Evolutionary conservation across 2,329 filamentous ascomycete species (phyloP), one percentile per base, ranked within the genome.

Genomic region (Exophiala oligosperma): DNA sequence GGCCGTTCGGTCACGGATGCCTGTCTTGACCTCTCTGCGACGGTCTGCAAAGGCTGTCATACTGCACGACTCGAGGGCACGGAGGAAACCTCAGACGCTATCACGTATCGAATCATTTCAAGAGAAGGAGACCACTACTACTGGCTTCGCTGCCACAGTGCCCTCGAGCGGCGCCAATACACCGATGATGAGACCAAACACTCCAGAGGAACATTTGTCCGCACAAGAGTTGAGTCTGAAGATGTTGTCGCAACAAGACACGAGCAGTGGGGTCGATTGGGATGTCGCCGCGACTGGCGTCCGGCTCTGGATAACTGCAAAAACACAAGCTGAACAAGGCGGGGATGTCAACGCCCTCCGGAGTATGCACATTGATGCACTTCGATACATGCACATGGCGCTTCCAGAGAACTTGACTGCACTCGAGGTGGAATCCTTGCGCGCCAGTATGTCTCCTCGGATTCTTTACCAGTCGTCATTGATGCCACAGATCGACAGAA

Each of bases 301-400:
- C 7, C 57, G 60, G 21, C 46, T 64, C 37, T 62, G 60, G 54
- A 49, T 56, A 28, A 55, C 54, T 14, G 62, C 62, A 41, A 61
- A 57, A 59, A 41, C 57, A n/a, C 60, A 62, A 32, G 62, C 60
- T 11, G 54, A 60, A 41, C 51, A 60, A 40, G 52, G 47, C 11
- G 59, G 61, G n/a, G 57, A 64, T 17, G 43, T 57, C 24, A 29
- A 44, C 29, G 55, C 60, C 5, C 49, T 62, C 41, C 60, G 62
- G 21, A 63, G 60, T 23, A 64, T 64, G 62, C 60, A 62, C 49
- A 57, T 64, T 32, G 62, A 64, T 21, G 60, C 62, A 4, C 23
- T 64, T 32, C 48, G 57, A 29, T 64, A 60, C 41, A 62, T 64
- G 62, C 54, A 60, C 38, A 62, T 60, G 62, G 60, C 62, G 3